Conservation (phyloP, 495 filamentous ascomycete species). For the Podospora anserina region DNA sequence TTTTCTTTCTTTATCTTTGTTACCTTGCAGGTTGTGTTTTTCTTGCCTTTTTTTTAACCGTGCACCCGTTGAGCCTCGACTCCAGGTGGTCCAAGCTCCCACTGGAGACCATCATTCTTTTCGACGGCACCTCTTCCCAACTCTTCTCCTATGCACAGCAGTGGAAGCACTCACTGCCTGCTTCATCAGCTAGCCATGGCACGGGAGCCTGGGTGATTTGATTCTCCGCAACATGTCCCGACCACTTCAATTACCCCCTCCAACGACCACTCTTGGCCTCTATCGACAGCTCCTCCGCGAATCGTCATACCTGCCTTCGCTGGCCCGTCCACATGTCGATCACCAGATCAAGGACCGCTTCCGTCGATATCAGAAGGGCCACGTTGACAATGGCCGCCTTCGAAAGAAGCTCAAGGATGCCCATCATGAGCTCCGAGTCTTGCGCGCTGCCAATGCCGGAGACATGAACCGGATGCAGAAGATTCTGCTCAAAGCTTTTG, state of each 20-base stretch:
- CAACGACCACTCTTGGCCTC: conserved; percentile 55
- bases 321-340: conserved; percentile 59
- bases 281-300: conserved; percentile 80
- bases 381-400: conserved; percentile 8
- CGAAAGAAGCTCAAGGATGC: conserved; percentile 29
- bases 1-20: too few relatives aligned
- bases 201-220: background rate
- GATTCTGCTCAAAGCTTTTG: conserved; percentile 67
- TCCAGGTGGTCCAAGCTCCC: background rate
- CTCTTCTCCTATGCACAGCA: background rate
- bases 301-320: conserved; percentile 72
- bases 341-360: conserved; percentile 60
- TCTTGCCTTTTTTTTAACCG: background rate
- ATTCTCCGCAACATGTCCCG: conserved; percentile 24
- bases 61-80: background rate
- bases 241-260: conserved; percentile 26
- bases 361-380: conserved; percentile 24
- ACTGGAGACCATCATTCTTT: background rate
- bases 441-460: conserved; percentile 54
- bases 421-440: conserved; percentile 34
- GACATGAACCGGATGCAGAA: conserved; percentile 58
- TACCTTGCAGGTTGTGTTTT: too few relatives aligned
- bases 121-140: background rate
- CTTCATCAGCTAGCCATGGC: background rate
- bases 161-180: background rate